Evolutionary conservation across 306 rosid genomes (phyloP).

Genomic region (Fragaria nilgerrensis): DNA sequence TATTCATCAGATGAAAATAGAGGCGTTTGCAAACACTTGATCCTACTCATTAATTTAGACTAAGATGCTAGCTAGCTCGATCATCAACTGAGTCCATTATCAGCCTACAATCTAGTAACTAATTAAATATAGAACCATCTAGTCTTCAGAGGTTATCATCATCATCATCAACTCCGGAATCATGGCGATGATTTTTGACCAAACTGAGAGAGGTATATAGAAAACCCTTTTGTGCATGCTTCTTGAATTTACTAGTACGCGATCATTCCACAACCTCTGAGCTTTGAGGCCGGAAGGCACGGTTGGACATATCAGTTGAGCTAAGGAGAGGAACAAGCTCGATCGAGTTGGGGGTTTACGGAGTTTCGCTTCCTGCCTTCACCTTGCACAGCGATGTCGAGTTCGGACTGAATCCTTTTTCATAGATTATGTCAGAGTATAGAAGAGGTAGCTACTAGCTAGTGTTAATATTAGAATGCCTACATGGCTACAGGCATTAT

Average conservation of each 20-base stretch:
- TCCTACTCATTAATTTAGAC: neutral
- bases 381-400: no score
- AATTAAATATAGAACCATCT: neutral
- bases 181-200: constrained; percentile 7
- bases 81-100: neutral
- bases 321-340: no score
- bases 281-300: no score
- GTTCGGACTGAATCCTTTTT: no score
- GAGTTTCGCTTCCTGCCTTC: no score
- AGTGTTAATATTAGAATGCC: no score
- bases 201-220: neutral
- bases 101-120: neutral
- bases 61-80: neutral
- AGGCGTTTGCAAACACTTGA: neutral
- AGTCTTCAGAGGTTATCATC: neutral
- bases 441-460: no score
- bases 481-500: no score
- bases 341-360: no score
- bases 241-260: neutral
- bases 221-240: neutral
- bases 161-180: neutral
- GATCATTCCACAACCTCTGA: neutral
- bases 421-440: no score
- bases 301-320: no score
- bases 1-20: neutral